Conservation (phyloP, 1,284 basidiomycete genomes). For the Pyrrhoderma noxium region DNA sequence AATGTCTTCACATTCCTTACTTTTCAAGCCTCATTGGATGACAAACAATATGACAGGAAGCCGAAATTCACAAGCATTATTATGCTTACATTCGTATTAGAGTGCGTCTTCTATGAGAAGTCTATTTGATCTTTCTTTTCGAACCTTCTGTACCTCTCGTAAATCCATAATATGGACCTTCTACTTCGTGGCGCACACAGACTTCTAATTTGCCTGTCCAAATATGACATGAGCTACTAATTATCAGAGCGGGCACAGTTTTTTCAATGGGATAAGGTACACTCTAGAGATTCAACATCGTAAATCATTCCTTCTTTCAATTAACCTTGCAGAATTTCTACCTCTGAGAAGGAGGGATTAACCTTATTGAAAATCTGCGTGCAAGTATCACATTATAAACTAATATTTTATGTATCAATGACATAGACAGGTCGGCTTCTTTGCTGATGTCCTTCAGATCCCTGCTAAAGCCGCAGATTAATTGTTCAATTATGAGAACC, state of each 20-base stretch:
- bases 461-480: slow-evolving; percentile 8
- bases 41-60: too few relatives aligned
- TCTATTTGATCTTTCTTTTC: too few relatives aligned
- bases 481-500: neutral
- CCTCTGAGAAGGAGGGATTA: neutral
- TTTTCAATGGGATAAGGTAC: neutral
- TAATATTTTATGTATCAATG: neutral
- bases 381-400: too few relatives aligned
- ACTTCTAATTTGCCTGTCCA: neutral
- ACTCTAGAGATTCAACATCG: too few relatives aligned
- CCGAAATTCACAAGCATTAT: too few relatives aligned
- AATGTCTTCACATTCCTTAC: too few relatives aligned
- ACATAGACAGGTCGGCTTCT: neutral
- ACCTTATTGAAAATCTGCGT: neutral
- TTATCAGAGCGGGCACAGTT: neutral
- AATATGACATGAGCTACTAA: too few relatives aligned
- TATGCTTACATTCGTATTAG: too few relatives aligned
- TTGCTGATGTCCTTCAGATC: neutral
- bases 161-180: neutral
- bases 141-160: too few relatives aligned
- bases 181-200: slow-evolving; percentile 8
- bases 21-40: too few relatives aligned
- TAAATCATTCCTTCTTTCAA: neutral
- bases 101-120: too few relatives aligned
- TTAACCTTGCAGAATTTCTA: neutral